Evolutionary conservation across 2,329 filamentous ascomycete genomes (phyloP).

Genomic region (Aspergillus sp.): DNA sequence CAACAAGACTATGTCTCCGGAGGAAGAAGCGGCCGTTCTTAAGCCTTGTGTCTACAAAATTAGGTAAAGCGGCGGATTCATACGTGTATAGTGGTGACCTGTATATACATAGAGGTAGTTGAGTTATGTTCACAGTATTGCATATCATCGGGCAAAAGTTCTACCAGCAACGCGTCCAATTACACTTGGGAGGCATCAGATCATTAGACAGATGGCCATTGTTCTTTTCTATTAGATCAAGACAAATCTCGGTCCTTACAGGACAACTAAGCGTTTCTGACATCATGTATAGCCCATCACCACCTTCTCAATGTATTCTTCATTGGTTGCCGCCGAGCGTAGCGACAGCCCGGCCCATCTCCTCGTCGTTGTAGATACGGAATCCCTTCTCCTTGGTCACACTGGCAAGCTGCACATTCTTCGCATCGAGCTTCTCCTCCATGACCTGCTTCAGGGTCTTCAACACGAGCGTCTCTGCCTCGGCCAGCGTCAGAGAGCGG

Average conservation of each 20-base stretch:
- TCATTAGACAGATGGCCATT: slow-evolving; percentile 21
- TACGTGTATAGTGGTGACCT: neutral
- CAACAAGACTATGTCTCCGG: slow-evolving; percentile 54
- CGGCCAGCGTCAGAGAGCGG: slow-evolving; percentile 88
- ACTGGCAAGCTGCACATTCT: slow-evolving; percentile 97
- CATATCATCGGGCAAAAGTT: neutral
- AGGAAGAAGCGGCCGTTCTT: slow-evolving; percentile 67
- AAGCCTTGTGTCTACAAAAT: slow-evolving; percentile 98
- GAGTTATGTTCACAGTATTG: slow-evolving; percentile 7
- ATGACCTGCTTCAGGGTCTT: slow-evolving; percentile 99
- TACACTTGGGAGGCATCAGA: slow-evolving; percentile 2
- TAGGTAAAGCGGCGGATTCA: slow-evolving; percentile 49
- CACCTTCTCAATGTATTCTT: slow-evolving; percentile 17
- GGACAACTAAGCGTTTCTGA: slow-evolving; percentile 12
- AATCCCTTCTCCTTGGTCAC: slow-evolving; percentile 98
- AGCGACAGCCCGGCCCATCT: slow-evolving; percentile 91
- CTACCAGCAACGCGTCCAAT: neutral
- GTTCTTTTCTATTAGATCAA: slow-evolving; percentile 30
- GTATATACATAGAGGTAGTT: neutral
- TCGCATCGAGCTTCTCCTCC: slow-evolving; percentile 98
- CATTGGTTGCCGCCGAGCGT: slow-evolving; percentile 53
- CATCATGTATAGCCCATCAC: slow-evolving; percentile 14
- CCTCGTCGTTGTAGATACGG: slow-evolving; percentile 96
- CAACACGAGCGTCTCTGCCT: slow-evolving; percentile 91
- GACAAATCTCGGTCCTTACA: slow-evolving; percentile 16